Conservation (phyloP, 1,139 yeast genomes). For the Candida albicans region DNA sequence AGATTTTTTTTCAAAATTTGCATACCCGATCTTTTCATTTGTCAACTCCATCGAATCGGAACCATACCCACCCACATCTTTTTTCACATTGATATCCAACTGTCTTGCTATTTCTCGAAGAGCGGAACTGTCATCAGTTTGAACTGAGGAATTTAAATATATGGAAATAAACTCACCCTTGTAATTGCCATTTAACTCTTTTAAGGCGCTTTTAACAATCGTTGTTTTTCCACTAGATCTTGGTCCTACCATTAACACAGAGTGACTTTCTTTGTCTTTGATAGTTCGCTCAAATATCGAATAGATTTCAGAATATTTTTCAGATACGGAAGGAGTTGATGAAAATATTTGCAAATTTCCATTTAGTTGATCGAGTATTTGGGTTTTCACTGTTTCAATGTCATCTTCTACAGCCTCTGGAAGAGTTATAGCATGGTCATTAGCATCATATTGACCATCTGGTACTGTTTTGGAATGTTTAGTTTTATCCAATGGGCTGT, state of each 20-base stretch:
- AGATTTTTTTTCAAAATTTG: conserved; percentile 45
- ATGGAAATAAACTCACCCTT: conserved; percentile 58
- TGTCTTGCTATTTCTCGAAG: conserved; percentile 85
- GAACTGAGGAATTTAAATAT: conserved; percentile 67
- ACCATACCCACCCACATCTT: conserved; percentile 7
- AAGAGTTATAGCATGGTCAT: no score
- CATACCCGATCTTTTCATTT: conserved; percentile 23
- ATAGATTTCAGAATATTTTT: conserved; percentile 50
- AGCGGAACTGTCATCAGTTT: conserved; percentile 75
- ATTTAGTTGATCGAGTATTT: conserved; percentile 22
- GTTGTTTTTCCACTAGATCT: conserved; percentile 75
- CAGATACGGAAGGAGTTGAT: conserved; percentile 22
- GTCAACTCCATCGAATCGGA: conserved; percentile 12
- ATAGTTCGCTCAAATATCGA: conserved; percentile 65
- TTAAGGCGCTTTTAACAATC: conserved; percentile 58
- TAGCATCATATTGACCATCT: no score
- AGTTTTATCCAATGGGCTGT: no score
- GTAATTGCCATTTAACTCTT: conserved; percentile 39
- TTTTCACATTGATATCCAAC: conserved; percentile 50
- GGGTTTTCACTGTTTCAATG: conserved; percentile 16
- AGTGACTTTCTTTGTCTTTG: conserved; percentile 72
- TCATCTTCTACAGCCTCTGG: conserved; percentile 13
- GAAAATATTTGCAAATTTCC: conserved; percentile 22
- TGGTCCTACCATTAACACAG: conserved; percentile 79
- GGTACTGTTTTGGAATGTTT: neutral